A percentile compares a stretch with the other conserved stretches of the same genome.
Evolutionary conservation across 2,329 filamentous ascomycete species (phyloP).

Genomic region (Fusarium solani-melongenae): DNA sequence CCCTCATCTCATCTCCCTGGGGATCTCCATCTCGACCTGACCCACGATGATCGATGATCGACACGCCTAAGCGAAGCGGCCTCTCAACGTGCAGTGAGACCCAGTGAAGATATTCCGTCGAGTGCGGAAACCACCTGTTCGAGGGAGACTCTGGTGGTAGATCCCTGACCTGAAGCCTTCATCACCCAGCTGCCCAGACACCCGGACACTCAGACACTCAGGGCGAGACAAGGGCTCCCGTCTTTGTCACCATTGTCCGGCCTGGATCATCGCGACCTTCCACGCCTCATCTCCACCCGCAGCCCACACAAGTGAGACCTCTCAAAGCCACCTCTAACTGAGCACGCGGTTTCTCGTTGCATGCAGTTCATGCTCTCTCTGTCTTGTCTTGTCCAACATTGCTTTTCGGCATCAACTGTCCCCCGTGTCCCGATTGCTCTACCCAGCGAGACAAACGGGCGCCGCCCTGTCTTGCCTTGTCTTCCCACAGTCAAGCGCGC

Average conservation of each 20-base stretch:
- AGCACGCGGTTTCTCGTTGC: slow-evolving; percentile 16
- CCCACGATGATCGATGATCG: slow-evolving; percentile 30
- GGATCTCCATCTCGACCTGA: slow-evolving; percentile 22
- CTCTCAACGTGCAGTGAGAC: slow-evolving; percentile 31
- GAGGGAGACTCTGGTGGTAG: slow-evolving; percentile 17
- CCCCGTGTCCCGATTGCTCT: slow-evolving; percentile 21
- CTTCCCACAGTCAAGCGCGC: slow-evolving; percentile 6
- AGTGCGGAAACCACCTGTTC: slow-evolving; percentile 1
- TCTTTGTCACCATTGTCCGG: slow-evolving; percentile 5
- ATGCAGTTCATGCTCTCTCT: not conserved
- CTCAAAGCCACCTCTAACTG: slow-evolving; percentile 22
- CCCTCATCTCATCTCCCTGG: slow-evolving; percentile 29
- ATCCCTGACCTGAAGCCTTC: slow-evolving; percentile 5
- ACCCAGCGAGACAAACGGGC: slow-evolving; percentile 17
- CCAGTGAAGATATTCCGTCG: slow-evolving; percentile 27
- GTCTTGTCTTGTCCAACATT: slow-evolving; percentile 28
- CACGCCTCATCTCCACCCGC: slow-evolving; percentile 17
- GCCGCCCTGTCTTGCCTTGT: not conserved
- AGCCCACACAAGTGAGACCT: slow-evolving; percentile 23
- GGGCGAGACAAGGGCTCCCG: slow-evolving; percentile 7
- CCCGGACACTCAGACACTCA: not conserved
- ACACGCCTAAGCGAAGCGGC: slow-evolving; percentile 8
- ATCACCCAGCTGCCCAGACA: not conserved
- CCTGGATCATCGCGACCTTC: slow-evolving; percentile 10
- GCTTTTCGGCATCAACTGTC: slow-evolving; percentile 25